phyloP scores from a whole-genome alignment of 208 protist genomes.

The Kentomonas sorsogonicus region DNA sequence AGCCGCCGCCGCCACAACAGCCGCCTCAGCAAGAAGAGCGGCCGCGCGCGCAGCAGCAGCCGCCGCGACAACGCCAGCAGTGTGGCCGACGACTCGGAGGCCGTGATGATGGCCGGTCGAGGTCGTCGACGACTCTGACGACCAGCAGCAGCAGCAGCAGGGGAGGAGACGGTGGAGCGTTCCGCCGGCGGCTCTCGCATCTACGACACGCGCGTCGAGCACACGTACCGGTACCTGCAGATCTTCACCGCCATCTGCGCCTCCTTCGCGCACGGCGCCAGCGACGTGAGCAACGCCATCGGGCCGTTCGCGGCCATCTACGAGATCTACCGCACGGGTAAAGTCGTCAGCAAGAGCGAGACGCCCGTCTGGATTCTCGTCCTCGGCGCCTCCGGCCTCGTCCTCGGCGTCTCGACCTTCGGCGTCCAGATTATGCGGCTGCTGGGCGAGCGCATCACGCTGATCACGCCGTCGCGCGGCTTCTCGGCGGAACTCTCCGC shows the following conservation, averaged over 20 bases:
- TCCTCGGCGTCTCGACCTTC: constrained; percentile 68
- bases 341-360: constrained; percentile 23
- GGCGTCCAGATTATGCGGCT: constrained; percentile 66
- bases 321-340: constrained; percentile 47
- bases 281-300: constrained; percentile 82
- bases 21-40: no score
- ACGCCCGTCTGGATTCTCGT: constrained; percentile 67
- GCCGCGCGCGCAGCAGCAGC: not conserved
- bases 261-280: constrained; percentile 83
- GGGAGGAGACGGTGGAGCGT: no score
- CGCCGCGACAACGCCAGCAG: constrained; percentile 17
- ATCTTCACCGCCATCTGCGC: constrained; percentile 78
- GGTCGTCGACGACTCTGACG: no score
- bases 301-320: constrained; percentile 73
- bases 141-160: no score
- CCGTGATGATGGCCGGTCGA: no score
- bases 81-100: constrained; percentile 48
- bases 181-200: no score
- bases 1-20: constrained; percentile 1
- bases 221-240: constrained; percentile 76
- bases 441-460: constrained; percentile 68
- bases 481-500: constrained; percentile 75
- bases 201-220: constrained; percentile 48
- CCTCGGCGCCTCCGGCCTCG: constrained; percentile 61
- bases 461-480: constrained; percentile 67